phyloP scores from a whole-genome alignment of 1,139 yeast species.

The Candida smagusa region DNA sequence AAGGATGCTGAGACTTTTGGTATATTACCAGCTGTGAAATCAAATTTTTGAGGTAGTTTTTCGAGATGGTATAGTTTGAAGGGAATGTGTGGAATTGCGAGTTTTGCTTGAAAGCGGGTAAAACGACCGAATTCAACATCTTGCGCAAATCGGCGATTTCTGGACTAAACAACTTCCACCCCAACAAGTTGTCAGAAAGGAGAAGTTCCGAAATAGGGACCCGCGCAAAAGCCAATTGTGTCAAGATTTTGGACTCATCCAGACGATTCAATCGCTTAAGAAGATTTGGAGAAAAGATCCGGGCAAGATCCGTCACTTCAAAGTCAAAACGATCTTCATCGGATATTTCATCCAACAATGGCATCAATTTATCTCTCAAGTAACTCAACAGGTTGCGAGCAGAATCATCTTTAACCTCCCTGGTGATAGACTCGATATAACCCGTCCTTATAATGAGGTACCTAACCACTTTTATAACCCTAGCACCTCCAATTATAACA shows the following conservation, averaged over 20 bases:
- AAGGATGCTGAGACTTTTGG: conserved; percentile 27
- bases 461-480: not conserved
- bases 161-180: not conserved
- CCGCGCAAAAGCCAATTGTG: conserved; percentile 15
- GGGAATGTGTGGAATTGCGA: conserved; percentile 7
- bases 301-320: conserved; percentile 7
- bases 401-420: not conserved
- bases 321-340: conserved; percentile 12
- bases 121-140: not conserved
- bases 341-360: conserved; percentile 24
- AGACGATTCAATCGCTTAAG: conserved; percentile 20
- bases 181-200: not conserved
- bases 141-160: not conserved
- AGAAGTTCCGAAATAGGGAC: not conserved
- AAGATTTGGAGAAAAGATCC: conserved; percentile 8
- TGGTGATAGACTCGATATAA: not conserved
- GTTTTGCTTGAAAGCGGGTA: conserved; percentile 7
- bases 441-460: not conserved
- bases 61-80: conserved; percentile 11
- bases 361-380: conserved; percentile 26
- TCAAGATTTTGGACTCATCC: conserved; percentile 26
- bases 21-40: conserved; percentile 29
- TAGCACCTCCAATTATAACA: not conserved
- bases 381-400: conserved; percentile 15
- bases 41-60: conserved; percentile 24